These are phyloP conservation scores for Tausonia pullulans DNA, from an alignment of 1,284 basidiomycete species.

Conservation along the genomic window DNA sequence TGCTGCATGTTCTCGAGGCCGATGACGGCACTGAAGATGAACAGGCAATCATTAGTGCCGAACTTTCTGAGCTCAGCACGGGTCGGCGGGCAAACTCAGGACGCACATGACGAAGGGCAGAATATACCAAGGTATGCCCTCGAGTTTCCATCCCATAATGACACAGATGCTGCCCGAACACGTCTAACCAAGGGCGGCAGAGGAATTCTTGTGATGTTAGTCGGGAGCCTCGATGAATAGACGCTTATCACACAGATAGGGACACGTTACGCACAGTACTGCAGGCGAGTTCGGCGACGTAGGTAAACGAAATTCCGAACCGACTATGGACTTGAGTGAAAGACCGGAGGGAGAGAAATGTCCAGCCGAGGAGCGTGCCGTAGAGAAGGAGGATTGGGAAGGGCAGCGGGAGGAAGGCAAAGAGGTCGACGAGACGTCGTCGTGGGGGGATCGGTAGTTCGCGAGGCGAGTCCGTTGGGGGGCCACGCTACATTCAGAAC, in stretches of 20 bases:
- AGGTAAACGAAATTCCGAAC: conserved; percentile 85
- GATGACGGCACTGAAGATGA: conserved; percentile 51
- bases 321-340: conserved; percentile 82
- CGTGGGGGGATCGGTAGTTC: not conserved
- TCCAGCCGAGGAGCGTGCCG: conserved; percentile 62
- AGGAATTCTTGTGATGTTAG: not conserved
- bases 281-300: conserved; percentile 76
- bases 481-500: too few relatives aligned
- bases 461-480: not conserved
- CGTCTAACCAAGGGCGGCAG: not conserved
- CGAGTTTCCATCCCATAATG: conserved; percentile 22
- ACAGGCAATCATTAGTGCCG: too few relatives aligned
- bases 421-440: not conserved
- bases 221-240: too few relatives aligned
- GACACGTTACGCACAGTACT: conserved; percentile 52
- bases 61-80: too few relatives aligned
- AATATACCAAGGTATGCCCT: conserved; percentile 41
- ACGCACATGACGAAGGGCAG: conserved; percentile 71
- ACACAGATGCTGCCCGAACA: conserved; percentile 1
- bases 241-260: too few relatives aligned
- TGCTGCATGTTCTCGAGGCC: conserved; percentile 97
- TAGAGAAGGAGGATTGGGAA: conserved; percentile 70
- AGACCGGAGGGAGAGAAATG: conserved; percentile 61
- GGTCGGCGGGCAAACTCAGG: too few relatives aligned
- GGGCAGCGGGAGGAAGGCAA: conserved; percentile 43